Percentiles rank a stretch among this genome's conserved stretches.
Conservation (phyloP, 192 early-diverging fungal species). For the Fimicolochytrium jonesii region DNA sequence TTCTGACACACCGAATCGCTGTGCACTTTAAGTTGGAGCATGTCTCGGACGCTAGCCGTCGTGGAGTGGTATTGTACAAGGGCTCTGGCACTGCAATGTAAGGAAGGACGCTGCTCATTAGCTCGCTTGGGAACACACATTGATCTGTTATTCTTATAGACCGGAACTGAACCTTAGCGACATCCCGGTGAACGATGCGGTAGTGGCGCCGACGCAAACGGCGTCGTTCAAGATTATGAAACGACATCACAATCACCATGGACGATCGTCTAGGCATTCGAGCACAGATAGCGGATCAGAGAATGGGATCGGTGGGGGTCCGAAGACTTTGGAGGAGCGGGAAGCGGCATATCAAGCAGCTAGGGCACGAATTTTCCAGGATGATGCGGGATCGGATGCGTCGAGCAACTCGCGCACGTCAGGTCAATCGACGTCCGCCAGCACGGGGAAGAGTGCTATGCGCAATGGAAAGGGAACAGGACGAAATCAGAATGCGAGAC, state of each 20-base stretch:
- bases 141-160: not conserved
- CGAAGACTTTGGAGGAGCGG: constrained; percentile 60
- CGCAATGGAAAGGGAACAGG: not conserved
- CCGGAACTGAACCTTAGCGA: constrained; percentile 4
- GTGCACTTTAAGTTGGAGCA: constrained; percentile 64
- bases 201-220: constrained; percentile 25
- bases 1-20: constrained; percentile 68
- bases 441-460: not conserved
- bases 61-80: constrained; percentile 55
- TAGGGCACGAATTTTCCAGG: constrained; percentile 66
- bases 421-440: not conserved
- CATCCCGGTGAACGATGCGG: not conserved
- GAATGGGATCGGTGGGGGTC: constrained; percentile 36
- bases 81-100: constrained; percentile 55
- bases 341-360: constrained; percentile 68
- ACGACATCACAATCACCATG: constrained; percentile 37
- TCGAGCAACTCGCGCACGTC: constrained; percentile 17
- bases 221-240: constrained; percentile 37
- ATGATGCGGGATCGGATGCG: constrained; percentile 31
- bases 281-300: constrained; percentile 27
- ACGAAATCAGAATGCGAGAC: not conserved
- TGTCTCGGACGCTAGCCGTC: constrained; percentile 49
- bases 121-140: no score
- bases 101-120: constrained; percentile 13
- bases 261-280: constrained; percentile 13